Evolutionary conservation across 306 rosid species (phyloP), one percentile per base, ranked within the genome.

Genomic region (Cucurbita moschata): DNA sequence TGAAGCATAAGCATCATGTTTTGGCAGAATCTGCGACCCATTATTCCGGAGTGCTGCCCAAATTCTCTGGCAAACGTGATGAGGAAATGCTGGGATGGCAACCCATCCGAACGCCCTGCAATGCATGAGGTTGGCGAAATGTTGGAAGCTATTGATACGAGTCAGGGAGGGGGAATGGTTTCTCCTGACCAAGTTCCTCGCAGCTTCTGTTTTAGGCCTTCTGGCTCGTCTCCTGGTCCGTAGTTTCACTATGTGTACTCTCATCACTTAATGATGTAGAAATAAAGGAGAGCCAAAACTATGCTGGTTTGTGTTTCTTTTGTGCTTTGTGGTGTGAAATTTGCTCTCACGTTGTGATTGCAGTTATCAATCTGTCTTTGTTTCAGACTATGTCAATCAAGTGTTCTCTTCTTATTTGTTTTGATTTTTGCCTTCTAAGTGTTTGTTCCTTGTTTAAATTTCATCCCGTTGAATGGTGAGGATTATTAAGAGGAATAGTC

Each of bases 111-210:
- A 75, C 88, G 94, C 35, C 94, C 87, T 0, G 87, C 84, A 78
- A 88, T 88, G 94, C 82, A 66, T 3, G 89, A 83, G 65, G 94
- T 88, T 73, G 94, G 86, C 81, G 80, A 69, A 80, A 76, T 88
- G 90, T 61, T 88, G 71, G 94, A 88, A 78, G 89, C 83, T 19
- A 83, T 88, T 52, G 90, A 88, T 77, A 88, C 94, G 10, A 86
- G 84, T 61, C 84, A 63, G 82, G 94, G 94, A 63, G 90, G 94
- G 3, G 94, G 94, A 73, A 88, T 88, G 94, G 78, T 88, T 50
- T 4, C 6, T 71, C 85, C 94, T 6, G 89, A 84, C 7, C 85
- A 78, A 46, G 3, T 26, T 2, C 14, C 80, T 0, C 51, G 55
- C 7, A 84, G 94, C 64, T 86, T 86, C 79, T 88, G 90, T 69